phyloP scores from a whole-genome alignment of 176 grass and related monocot genomes.

The Carex pumila region DNA sequence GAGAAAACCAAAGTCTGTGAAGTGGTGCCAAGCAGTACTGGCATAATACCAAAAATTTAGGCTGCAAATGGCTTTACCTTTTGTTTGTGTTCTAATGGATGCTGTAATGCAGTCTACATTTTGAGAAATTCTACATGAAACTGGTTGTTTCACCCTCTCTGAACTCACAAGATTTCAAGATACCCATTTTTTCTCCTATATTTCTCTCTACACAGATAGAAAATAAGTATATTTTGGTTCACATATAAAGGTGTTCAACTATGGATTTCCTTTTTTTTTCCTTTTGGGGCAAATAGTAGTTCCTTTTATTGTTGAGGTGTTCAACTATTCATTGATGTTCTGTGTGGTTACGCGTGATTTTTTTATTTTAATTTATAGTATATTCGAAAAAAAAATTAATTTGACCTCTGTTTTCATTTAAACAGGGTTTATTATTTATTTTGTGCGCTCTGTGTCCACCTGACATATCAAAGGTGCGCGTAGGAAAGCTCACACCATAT shows the following conservation, averaged over 20 bases:
- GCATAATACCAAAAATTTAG: neutral
- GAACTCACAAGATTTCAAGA: neutral
- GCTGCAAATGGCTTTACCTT: neutral
- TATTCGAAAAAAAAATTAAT: neutral
- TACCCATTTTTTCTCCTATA: neutral
- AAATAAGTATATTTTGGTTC: neutral
- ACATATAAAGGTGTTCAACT: neutral
- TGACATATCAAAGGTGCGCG: constrained; percentile 68
- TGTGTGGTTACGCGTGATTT: neutral
- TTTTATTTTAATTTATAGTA: neutral
- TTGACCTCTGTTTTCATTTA: neutral
- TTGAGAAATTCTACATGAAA: neutral
- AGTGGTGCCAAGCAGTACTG: neutral
- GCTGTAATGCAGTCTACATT: neutral
- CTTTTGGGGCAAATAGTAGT: neutral
- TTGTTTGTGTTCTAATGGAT: neutral
- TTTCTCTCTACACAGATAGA: neutral
- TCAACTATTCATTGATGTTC: neutral
- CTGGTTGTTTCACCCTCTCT: neutral
- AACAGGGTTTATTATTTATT: constrained; percentile 75
- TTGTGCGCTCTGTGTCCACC: constrained; percentile 71
- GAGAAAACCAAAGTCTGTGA: neutral
- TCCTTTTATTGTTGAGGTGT: neutral
- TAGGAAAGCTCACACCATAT: constrained; percentile 65
- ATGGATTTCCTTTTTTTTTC: neutral